phyloP scores from a whole-genome alignment of 202 grass and related monocot genomes.

The Setaria italica region DNA sequence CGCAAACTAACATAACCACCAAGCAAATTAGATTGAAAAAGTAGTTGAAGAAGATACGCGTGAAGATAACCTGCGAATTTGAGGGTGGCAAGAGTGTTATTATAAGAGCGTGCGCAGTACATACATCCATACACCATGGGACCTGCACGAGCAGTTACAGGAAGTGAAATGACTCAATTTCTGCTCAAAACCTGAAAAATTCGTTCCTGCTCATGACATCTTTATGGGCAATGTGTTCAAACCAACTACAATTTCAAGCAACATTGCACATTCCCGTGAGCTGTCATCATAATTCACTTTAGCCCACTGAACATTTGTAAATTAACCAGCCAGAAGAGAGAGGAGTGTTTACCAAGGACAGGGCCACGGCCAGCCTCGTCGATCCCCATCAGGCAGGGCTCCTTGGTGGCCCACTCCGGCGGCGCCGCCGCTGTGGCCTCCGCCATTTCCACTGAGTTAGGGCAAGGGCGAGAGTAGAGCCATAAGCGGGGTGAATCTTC shows the following conservation, averaged over 20 bases:
- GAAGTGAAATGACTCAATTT: background rate
- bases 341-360: slow-evolving; percentile 60
- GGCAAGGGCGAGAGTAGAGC: background rate
- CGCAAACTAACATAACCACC: background rate
- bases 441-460: slow-evolving; percentile 21
- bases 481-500: background rate
- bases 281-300: background rate
- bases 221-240: background rate
- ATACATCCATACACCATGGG: slow-evolving; percentile 98
- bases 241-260: slow-evolving; percentile 12
- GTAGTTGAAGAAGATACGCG: background rate
- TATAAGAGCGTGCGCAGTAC: slow-evolving; percentile 81
- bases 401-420: slow-evolving; percentile 56
- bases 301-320: background rate
- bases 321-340: background rate
- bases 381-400: slow-evolving; percentile 89
- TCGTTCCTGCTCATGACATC: background rate
- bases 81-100: slow-evolving; percentile 73
- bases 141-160: slow-evolving; percentile 51
- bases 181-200: background rate
- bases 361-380: slow-evolving; percentile 87
- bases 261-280: background rate
- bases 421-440: slow-evolving; percentile 6
- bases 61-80: slow-evolving; percentile 70
- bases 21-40: slow-evolving; percentile 5